Base-by-base conservation (phyloP, 768 basidiomycete genomes). In the Lactarius hengduanensis region DNA sequence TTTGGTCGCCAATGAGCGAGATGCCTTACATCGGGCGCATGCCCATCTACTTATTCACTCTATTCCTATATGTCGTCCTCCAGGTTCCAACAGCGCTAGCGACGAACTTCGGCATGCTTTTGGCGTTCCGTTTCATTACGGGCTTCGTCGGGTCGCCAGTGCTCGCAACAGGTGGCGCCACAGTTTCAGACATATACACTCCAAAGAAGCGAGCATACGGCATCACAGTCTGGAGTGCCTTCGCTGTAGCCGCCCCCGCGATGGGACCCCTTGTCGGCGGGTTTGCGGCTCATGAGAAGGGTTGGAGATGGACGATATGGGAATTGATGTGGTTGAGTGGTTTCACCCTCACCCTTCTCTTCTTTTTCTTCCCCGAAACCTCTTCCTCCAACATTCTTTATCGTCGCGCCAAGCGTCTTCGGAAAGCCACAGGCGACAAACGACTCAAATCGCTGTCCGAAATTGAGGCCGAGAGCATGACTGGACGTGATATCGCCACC, bases 231-330 rank as follows among this genome's bases (percentile, higher is more conserved):
- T 76, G 75, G 74, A 65, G 73, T 18, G 50, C 72, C 4, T 75
- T 73, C 16, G 75, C 74, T 9, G 70, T 74, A 16, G 69, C 68
- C 43, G 68, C 61, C 3, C 77, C 77, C 20, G 73, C 75, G 40
- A 71, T 72, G 7, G 77, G 76, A 0, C 77, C 77, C n/a, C 62
- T 77, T 7, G 71, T 77, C 9, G 77, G 77, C 20, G 77, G 76
- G 1, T 78, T 78, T 55, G 76, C 74, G 4, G 74, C 71, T 4
- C 73, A 77, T 62, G 72, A 66, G 4, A 61, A 78, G 40, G 63
- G 69, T 8, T 78, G 77, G 77, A 68, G 68, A 50, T 78, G 77
- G 77, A 75, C 77, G 16, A 72, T 76, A 62, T 75, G 74, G 72
- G 72, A 73, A 61, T 65, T 78, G 36, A 47, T 75, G 36, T 78